A percentile compares a stretch with the other conserved stretches of the same genome.
These are phyloP conservation scores for Talaromyces liani DNA, from an alignment of 495 filamentous ascomycete species.

Conservation along the genomic window DNA sequence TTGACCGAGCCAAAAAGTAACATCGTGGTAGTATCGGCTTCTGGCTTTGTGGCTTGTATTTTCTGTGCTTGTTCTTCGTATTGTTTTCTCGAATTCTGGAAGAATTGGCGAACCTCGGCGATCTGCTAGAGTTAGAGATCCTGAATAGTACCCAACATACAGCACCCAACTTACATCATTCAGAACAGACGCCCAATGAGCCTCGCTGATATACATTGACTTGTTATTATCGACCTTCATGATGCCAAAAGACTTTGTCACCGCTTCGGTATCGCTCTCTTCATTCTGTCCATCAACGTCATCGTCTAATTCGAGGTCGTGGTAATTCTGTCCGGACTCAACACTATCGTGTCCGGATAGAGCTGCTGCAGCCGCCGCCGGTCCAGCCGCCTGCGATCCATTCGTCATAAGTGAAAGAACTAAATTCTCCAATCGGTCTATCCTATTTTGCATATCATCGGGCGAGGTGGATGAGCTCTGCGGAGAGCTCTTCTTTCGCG, in stretches of 20 bases:
- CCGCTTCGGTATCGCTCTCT: slow-evolving; percentile 81
- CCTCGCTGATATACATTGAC: slow-evolving; percentile 77
- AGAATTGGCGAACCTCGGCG: slow-evolving; percentile 88
- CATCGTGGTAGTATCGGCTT: slow-evolving; percentile 50
- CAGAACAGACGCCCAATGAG: slow-evolving; percentile 85
- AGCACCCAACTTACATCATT: slow-evolving; percentile 52
- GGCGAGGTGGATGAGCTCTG: slow-evolving; percentile 53
- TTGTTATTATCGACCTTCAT: slow-evolving; percentile 84
- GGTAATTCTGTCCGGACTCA: slow-evolving; percentile 34
- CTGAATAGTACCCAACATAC: slow-evolving; percentile 4
- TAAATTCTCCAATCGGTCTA: slow-evolving; percentile 91
- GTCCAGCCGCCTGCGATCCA: slow-evolving; percentile 59
- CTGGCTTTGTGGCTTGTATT: slow-evolving; percentile 57
- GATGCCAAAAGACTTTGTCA: slow-evolving; percentile 77
- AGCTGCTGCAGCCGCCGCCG: slow-evolving; percentile 54
- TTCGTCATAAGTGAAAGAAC: slow-evolving; percentile 96
- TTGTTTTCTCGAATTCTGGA: slow-evolving; percentile 60
- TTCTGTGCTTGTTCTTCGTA: slow-evolving; percentile 54
- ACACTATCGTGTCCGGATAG: slow-evolving; percentile 54
- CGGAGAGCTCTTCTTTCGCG: slow-evolving; percentile 65
- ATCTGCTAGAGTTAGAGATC: slow-evolving; percentile 48
- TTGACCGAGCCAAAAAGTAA: slow-evolving; percentile 68
- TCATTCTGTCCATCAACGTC: slow-evolving; percentile 39
- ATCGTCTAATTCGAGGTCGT: slow-evolving; percentile 50
- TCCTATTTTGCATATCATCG: slow-evolving; percentile 98